These are phyloP conservation scores for Cantharellus anzutake DNA, from an alignment of 768 basidiomycete genomes.

Conservation along the genomic window DNA sequence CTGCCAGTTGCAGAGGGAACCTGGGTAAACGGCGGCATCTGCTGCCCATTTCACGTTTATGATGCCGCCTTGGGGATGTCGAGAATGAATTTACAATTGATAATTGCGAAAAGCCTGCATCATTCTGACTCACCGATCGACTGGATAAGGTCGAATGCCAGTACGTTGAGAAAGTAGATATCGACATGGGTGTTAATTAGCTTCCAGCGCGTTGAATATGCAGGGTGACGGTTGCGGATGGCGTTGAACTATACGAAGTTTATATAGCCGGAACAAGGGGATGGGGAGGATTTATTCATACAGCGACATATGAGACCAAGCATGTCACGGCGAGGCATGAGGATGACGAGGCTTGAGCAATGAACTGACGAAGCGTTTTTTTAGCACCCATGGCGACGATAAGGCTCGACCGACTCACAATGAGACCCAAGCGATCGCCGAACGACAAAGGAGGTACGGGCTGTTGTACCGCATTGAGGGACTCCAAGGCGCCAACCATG, in stretches of 20 bases:
- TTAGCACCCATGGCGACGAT: not conserved
- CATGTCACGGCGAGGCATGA: not conserved
- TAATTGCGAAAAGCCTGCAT: not conserved
- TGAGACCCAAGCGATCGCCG: not conserved
- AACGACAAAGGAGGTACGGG: not conserved
- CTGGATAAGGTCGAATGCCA: not conserved
- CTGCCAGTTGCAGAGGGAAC: not conserved
- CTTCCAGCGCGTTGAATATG: not conserved
- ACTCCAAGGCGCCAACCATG: too few species aligned
- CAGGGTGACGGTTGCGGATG: not conserved
- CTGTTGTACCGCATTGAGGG: too few species aligned
- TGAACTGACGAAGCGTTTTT: not conserved
- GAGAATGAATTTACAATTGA: not conserved
- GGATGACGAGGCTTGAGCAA: not conserved
- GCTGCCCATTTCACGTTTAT: not conserved
- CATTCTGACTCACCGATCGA: not conserved
- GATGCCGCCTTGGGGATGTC: not conserved
- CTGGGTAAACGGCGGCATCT: not conserved
- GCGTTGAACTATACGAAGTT: not conserved
- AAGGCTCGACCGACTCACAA: not conserved
- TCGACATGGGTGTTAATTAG: not conserved
- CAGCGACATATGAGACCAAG: not conserved
- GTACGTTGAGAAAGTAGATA: not conserved
- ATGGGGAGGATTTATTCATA: not conserved
- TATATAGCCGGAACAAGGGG: not conserved